Base-by-base conservation (phyloP, 345 rosid species). In the Gynandropsis gynandra region DNA sequence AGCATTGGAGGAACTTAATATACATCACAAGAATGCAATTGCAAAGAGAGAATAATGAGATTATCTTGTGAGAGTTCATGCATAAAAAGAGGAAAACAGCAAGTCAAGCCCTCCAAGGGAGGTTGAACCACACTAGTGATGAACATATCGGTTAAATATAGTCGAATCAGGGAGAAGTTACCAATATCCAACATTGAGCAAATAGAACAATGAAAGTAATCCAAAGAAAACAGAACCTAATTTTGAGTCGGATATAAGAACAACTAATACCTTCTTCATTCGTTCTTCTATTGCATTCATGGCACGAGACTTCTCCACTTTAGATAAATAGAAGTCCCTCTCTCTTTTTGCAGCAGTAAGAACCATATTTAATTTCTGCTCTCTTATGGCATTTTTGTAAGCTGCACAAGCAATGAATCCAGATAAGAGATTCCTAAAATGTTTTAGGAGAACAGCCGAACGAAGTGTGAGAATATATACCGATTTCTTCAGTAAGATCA, bases 271-370 rank as follows among this genome's bases (percentile, higher is more conserved):
- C 98, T 87, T 87, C 74, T 77, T 78, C 59, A 80, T 52, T 52
- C 93, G 78, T 66, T 77, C 89, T 62, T 87, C 89, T 24, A 82
- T 87, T 35, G 85, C 71, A 24, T 55, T 75, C 72, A 74, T 48
- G 24, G 89, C 95, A 50, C 69, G 82, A 2, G 95, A 74, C 52
- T 79, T 54, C 15, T 92, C 96, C 51, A 92, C 82, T 69, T 79
- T 84, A 31, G 79, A 43, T 46, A 84, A 74, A 73, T 84, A 84
- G 77, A 92, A 80, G 76, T 92, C 96, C 12, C 80, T 69, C 57
- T 90, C 98, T 56, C 95, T 79, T 75, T 76, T 92, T 18, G 98
- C 98, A 70, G 95, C 93, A 44, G 95, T 73, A 42, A 84, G 47
- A 72, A 87, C 98, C 66, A 90, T 53, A 39, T 81, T 78, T 15